These are phyloP conservation scores for Spergularia bocconei DNA, from an alignment of 148 eudicot species.

Conservation along the genomic window DNA sequence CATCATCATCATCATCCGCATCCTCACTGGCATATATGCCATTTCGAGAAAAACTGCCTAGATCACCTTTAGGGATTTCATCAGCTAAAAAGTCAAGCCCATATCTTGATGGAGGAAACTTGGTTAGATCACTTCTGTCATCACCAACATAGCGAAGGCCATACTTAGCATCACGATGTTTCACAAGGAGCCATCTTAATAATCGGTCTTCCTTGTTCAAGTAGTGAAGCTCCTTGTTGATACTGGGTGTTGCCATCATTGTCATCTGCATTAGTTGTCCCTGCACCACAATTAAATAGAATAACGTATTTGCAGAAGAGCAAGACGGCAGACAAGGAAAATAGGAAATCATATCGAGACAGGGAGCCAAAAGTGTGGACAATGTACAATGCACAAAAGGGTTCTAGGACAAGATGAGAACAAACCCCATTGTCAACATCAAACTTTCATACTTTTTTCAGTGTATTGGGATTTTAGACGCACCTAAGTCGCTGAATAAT, in stretches of 20 bases:
- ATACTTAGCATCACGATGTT: slow-evolving; percentile 55
- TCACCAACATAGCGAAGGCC: slow-evolving; percentile 34
- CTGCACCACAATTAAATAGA: slow-evolving; percentile 26
- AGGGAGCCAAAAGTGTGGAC: too few species aligned
- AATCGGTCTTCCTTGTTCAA: slow-evolving; percentile 92
- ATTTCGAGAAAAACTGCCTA: slow-evolving; percentile 23
- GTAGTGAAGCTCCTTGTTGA: slow-evolving; percentile 81
- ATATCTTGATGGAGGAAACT: slow-evolving; percentile 27
- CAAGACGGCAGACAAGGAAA: too few species aligned
- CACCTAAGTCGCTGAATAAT: too few species aligned
- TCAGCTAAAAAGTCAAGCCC: slow-evolving; percentile 37
- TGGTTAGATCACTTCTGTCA: slow-evolving; percentile 30
- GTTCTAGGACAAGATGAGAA: too few species aligned
- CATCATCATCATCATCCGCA: slow-evolving; percentile 45
- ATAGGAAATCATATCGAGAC: too few species aligned
- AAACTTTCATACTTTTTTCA: too few species aligned
- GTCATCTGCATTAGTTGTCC: slow-evolving; percentile 90
- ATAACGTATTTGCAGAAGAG: too few species aligned
- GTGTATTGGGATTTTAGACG: too few species aligned
- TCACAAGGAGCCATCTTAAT: slow-evolving; percentile 84
- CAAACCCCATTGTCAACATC: too few species aligned
- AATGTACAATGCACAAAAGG: too few species aligned
- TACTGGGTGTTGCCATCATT: slow-evolving; percentile 89
- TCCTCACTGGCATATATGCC: slow-evolving; percentile 27
- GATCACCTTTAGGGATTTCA: slow-evolving; percentile 31